A percentile compares a stretch with the other conserved stretches of the same genome.
phyloP scores from a whole-genome alignment of 2,329 filamentous ascomycete species.

The Venturia oleaginea region DNA sequence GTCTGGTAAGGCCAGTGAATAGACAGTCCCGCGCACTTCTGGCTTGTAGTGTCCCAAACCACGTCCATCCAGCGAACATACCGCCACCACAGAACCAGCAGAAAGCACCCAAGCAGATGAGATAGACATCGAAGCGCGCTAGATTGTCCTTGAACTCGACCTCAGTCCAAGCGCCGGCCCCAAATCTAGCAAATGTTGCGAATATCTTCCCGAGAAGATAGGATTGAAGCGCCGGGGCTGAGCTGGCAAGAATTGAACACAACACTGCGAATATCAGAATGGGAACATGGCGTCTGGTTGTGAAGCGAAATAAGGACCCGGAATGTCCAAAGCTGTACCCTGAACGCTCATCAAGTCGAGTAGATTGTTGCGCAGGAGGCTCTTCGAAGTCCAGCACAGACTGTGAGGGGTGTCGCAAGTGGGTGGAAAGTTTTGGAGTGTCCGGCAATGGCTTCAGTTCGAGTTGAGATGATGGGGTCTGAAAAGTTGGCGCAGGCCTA shows the following conservation, averaged over 20 bases:
- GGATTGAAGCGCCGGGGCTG: slow-evolving; percentile 55
- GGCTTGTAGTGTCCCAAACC: slow-evolving; percentile 75
- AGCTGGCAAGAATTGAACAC: slow-evolving; percentile 51
- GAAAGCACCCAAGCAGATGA: slow-evolving; percentile 53
- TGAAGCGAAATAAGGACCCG: slow-evolving; percentile 63
- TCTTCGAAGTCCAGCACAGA: neutral
- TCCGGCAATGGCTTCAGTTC: neutral
- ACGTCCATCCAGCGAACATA: slow-evolving; percentile 63
- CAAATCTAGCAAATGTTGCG: slow-evolving; percentile 58
- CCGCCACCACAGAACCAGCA: slow-evolving; percentile 59
- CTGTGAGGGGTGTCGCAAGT: neutral
- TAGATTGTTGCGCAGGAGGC: neutral
- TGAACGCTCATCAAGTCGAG: neutral
- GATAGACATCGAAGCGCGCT: slow-evolving; percentile 25
- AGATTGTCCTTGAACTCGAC: slow-evolving; percentile 42
- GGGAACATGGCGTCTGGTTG: slow-evolving; percentile 48
- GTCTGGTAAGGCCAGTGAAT: slow-evolving; percentile 60
- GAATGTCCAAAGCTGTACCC: slow-evolving; percentile 26
- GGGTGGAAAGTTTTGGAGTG: neutral
- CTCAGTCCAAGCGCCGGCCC: slow-evolving; percentile 42
- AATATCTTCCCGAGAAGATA: slow-evolving; percentile 69
- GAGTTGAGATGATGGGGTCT: neutral
- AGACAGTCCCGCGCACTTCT: slow-evolving; percentile 53
- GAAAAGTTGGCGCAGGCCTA: neutral
- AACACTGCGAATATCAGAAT: slow-evolving; percentile 47